Base-by-base conservation (phyloP, 345 rosid genomes). In the Bruguiera gymnorhiza region DNA sequence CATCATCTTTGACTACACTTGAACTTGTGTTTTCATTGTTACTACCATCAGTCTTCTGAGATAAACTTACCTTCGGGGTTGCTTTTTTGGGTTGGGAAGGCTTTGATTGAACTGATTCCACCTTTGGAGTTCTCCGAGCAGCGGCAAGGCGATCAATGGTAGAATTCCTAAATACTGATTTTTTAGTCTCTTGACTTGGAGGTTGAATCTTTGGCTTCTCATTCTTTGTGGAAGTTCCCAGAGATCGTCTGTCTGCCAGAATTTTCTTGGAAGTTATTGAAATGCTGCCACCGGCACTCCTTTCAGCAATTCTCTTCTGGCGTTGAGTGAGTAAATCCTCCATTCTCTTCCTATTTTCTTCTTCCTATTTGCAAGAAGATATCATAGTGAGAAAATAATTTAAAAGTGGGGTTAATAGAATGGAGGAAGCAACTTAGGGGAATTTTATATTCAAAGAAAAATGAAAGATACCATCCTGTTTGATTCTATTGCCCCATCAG, bases 291-390 rank as follows among this genome's bases (percentile, higher is more conserved):
- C 78, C 74, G 60, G 84, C 55, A 77, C 96, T 90, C 87, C 91
- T 92, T 81, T 85, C 96, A 31, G 99, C 89, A 56, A 95, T 95
- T 80, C 99, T 90, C 86, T 86, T 90, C 84, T 90, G 97, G 57
- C 99, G 86, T 75, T 88, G 90, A 72, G 85, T 70, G 63, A 75
- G 51, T 74, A 87, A 78, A 77, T 88, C 96, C 81, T 90, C 97
- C 85, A 67, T 85, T 83, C 88, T 88, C 85, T 77, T 95, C 73
- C 82, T 85, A 19, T 76, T 88, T 74, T 88, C 92, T 81, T 95
- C 97, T 83, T 95, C 99, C 99, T 95, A 64, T 50, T 66, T 50
- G n/a, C 36, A 65, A 46, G 65, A 39, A 55, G 34, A 48, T 36
- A 15, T 53, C 30, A n/a, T 2, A 20, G 36, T 31, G 3, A 53